Evolutionary conservation across 345 rosid species (phyloP).

Genomic region (Murraya paniculata): DNA sequence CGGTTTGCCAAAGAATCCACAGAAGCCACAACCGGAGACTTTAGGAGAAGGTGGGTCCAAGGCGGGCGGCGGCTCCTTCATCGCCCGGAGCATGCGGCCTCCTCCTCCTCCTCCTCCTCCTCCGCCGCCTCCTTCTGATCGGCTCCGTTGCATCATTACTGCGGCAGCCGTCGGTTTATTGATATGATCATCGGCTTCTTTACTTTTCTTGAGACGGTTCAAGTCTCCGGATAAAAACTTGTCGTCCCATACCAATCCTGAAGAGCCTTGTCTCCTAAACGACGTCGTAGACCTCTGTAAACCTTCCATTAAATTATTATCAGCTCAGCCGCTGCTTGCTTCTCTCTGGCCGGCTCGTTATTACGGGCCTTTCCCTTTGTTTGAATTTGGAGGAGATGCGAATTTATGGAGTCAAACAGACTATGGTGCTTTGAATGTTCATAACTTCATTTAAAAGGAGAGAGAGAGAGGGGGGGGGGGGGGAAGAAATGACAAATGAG

Average conservation of each 20-base stretch:
- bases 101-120: constrained; percentile 17
- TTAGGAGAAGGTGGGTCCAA: constrained; percentile 71
- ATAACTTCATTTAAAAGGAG: background rate
- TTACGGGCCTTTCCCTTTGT: too few relatives aligned
- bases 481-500: constrained; percentile 19
- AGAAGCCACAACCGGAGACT: constrained; percentile 54
- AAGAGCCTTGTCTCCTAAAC: constrained; percentile 86
- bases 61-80: constrained; percentile 28
- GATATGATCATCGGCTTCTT: background rate
- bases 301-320: constrained; percentile 18
- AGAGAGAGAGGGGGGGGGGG: background rate
- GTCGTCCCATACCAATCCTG: constrained; percentile 81
- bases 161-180: constrained; percentile 10
- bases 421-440: background rate
- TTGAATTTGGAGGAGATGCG: background rate
- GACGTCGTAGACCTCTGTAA: constrained; percentile 72
- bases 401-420: background rate
- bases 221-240: constrained; percentile 45
- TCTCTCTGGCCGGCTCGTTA: background rate
- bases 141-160: constrained; percentile 26
- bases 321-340: background rate
- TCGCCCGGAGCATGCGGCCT: constrained; percentile 14
- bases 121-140: constrained; percentile 30
- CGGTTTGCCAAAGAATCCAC: constrained; percentile 41
- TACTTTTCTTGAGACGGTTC: constrained; percentile 9